A percentile compares a stretch with the other conserved stretches of the same genome.
Evolutionary conservation across 2,329 filamentous ascomycete species (phyloP).

Genomic region (Fonsecaea nubica): DNA sequence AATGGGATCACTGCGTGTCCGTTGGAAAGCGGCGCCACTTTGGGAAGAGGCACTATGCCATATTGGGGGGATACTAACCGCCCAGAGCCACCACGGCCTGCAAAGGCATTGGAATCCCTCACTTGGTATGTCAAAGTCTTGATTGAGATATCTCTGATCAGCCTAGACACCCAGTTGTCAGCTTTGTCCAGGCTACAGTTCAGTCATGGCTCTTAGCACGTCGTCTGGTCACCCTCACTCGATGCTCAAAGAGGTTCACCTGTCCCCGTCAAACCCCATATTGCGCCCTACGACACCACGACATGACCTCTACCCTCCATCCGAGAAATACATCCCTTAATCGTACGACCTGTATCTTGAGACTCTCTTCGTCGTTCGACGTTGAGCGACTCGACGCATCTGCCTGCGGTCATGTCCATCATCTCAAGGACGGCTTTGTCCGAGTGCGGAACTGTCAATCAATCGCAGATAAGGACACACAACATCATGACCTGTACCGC

Average conservation of each 20-base stretch:
- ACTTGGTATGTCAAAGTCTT: not conserved
- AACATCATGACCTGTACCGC: not conserved
- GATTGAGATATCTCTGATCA: not conserved
- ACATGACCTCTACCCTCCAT: not conserved
- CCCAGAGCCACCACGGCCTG: not conserved
- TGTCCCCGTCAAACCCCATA: not conserved
- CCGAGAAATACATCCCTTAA: not conserved
- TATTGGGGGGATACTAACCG: slow-evolving; percentile 6
- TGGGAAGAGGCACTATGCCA: slow-evolving; percentile 14
- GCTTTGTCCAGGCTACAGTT: not conserved
- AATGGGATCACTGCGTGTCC: not conserved
- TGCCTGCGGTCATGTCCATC: not conserved
- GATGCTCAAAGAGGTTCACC: not conserved
- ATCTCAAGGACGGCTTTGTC: not conserved
- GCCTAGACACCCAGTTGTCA: not conserved
- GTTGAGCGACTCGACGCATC: not conserved
- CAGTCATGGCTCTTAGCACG: not conserved
- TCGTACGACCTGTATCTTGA: not conserved
- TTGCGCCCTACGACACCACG: not conserved
- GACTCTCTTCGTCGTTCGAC: not conserved
- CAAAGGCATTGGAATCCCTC: not conserved
- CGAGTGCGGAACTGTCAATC: not conserved
- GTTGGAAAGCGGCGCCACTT: not conserved
- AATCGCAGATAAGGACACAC: not conserved
- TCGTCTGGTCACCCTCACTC: not conserved